Evolutionary conservation across 2,329 filamentous ascomycete species (phyloP).

Genomic region (Pseudogymnoascus sp.): DNA sequence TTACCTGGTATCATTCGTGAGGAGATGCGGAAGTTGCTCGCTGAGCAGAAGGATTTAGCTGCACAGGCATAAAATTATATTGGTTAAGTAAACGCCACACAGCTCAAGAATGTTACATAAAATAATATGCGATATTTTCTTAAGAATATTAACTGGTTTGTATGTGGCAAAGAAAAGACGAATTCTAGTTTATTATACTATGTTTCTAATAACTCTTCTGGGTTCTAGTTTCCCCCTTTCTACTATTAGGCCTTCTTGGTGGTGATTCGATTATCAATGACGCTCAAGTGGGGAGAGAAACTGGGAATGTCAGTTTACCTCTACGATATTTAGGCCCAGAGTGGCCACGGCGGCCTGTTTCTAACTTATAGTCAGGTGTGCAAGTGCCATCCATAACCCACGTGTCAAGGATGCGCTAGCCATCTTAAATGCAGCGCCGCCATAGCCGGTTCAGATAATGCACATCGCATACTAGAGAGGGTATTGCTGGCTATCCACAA

Average conservation of each 20-base stretch:
- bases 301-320: no score
- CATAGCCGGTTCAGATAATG: no score
- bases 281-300: no score
- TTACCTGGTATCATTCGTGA: no score
- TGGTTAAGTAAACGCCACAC: no score
- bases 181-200: neutral
- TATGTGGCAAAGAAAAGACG: neutral
- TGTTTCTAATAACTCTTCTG: neutral
- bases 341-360: neutral
- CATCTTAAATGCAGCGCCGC: neutral
- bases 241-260: neutral
- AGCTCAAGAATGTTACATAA: no score
- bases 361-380: neutral
- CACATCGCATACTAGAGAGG: neutral
- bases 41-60: no score
- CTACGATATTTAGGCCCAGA: neutral
- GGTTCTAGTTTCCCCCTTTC: neutral
- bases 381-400: neutral
- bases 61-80: no score
- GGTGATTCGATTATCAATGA: neutral
- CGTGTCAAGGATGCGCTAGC: neutral
- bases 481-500: neutral
- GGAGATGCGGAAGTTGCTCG: no score
- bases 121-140: no score
- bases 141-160: no score